Evolutionary conservation across 345 rosid species (phyloP).

Genomic region (Eucalyptus marginata): DNA sequence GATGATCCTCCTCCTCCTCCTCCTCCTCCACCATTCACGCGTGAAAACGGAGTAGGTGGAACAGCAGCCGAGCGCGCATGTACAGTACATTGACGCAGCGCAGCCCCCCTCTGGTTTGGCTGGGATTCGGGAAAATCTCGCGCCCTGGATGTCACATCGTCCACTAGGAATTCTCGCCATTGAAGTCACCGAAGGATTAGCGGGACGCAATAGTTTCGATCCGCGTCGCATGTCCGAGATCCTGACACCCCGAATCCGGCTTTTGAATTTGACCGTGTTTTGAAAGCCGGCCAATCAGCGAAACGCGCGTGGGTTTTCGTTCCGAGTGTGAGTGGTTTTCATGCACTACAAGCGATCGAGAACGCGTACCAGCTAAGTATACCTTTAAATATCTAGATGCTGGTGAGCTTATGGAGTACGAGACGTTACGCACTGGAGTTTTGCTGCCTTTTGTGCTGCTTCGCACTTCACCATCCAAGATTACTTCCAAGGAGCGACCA

Average conservation of each 20-base stretch:
- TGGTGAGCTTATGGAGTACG: not conserved
- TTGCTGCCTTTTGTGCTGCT: not conserved
- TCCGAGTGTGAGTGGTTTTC: not conserved
- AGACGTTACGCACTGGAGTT: not conserved
- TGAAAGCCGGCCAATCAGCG: not conserved
- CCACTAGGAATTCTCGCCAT: not conserved
- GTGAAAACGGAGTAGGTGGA: not conserved
- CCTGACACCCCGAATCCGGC: not conserved
- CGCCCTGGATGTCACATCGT: not conserved
- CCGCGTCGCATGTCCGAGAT: not conserved
- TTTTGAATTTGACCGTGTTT: not conserved
- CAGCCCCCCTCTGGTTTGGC: not conserved
- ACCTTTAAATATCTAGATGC: not conserved
- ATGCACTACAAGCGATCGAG: not conserved
- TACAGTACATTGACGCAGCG: not conserved
- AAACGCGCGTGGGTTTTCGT: not conserved
- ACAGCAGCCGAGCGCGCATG: not conserved
- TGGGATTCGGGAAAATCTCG: not conserved
- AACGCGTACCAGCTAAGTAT: not conserved
- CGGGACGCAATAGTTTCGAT: not conserved
- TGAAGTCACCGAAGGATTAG: not conserved
- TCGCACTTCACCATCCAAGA: not conserved
- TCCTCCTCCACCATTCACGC: not conserved
- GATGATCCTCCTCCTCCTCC: not conserved
- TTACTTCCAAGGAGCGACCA: too few relatives aligned